Conservation (phyloP, 2,329 filamentous ascomycete genomes). For the Metarhizium brunneum region DNA sequence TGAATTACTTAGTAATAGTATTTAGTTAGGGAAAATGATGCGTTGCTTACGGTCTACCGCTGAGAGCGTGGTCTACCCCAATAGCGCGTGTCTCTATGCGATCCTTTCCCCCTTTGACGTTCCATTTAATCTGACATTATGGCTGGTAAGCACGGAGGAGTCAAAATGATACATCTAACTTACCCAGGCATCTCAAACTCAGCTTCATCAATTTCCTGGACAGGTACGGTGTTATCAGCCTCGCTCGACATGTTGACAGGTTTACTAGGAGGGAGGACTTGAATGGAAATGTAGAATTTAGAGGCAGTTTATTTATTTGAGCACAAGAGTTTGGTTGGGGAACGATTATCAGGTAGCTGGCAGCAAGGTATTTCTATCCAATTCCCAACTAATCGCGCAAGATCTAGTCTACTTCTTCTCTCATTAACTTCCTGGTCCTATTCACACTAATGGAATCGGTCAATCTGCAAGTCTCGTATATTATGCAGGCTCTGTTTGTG, state of each 20-base stretch:
- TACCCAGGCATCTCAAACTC: neutral
- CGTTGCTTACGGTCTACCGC: neutral
- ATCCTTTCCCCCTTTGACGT: neutral
- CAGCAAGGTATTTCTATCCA: too few species aligned
- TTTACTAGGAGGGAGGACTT: neutral
- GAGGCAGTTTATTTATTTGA: neutral
- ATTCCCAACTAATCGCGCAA: too few species aligned
- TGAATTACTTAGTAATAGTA: neutral
- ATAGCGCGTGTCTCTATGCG: neutral
- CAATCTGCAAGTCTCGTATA: too few species aligned
- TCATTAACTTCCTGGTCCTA: too few species aligned
- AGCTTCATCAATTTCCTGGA: neutral
- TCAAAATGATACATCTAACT: neutral
- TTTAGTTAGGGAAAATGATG: accelerated
- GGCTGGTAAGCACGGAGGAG: neutral
- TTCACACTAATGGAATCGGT: too few species aligned
- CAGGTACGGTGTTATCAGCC: neutral
- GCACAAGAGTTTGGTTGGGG: too few species aligned
- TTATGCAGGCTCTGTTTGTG: too few species aligned
- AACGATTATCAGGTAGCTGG: too few species aligned
- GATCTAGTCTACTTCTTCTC: too few species aligned
- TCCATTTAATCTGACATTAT: neutral
- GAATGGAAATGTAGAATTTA: neutral
- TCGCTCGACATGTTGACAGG: neutral
- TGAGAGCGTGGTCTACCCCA: neutral